Evolutionary conservation across 768 basidiomycete genomes (phyloP).

Genomic region (Pulveroboletus ravenelii): DNA sequence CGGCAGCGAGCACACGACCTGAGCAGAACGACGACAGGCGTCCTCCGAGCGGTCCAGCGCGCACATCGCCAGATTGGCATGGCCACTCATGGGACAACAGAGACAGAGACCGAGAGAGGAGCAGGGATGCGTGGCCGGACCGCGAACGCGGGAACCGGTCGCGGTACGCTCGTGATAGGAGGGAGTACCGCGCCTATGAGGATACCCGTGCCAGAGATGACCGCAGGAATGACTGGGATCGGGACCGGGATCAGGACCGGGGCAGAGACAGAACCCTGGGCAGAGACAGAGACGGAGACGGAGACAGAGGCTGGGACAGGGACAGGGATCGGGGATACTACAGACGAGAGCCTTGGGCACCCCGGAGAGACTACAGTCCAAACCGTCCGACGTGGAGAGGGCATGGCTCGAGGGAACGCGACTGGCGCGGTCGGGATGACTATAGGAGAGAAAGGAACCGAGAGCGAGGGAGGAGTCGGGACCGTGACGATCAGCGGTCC

Average conservation of each 20-base stretch:
- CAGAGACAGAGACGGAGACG: no score
- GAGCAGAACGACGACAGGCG: constrained; percentile 25
- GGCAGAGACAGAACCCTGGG: no score
- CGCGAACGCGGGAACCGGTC: constrained; percentile 18
- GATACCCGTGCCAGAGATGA: constrained; percentile 20
- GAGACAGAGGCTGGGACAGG: constrained; percentile 14
- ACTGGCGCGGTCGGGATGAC: constrained; percentile 22
- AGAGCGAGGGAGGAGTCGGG: constrained; percentile 21
- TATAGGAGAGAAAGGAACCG: constrained; percentile 19
- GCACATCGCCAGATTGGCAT: constrained; percentile 24
- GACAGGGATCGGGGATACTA: constrained; percentile 17
- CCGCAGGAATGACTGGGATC: constrained; percentile 23
- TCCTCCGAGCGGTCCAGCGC: constrained; percentile 9
- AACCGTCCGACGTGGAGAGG: constrained; percentile 13
- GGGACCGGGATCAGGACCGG: constrained; percentile 9
- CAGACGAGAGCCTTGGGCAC: constrained; percentile 16
- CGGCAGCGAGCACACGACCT: constrained; percentile 11
- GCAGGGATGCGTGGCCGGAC: constrained; percentile 4
- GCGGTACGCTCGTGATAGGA: constrained; percentile 19
- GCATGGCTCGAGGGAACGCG: constrained; percentile 12
- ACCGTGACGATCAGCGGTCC: constrained; percentile 17
- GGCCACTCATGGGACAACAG: constrained; percentile 22
- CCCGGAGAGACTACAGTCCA: constrained; percentile 16
- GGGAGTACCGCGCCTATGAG: constrained; percentile 21
- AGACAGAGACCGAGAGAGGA: constrained; percentile 18